Base-by-base conservation (phyloP, 306 rosid species). In the Myrica gale region DNA sequence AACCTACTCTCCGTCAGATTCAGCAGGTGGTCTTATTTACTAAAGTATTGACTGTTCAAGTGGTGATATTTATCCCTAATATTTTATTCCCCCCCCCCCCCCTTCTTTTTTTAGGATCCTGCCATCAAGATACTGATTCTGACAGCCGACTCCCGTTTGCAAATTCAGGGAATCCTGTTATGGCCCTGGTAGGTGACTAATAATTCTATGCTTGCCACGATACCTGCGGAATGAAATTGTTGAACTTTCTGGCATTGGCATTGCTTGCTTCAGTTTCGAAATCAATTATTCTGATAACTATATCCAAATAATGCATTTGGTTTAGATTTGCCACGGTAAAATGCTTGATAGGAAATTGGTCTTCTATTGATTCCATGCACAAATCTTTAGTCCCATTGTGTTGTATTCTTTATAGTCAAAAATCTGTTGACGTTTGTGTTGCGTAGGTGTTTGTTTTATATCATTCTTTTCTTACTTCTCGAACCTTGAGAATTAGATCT, bases 91-190 rank as follows among this genome's bases (percentile, higher is more conserved):
- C 2, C 57, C n/a, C n/a, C n/a, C n/a, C 68, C 66, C 70, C 52
- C 60, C 80, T 37, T 19, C 43, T 52, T 70, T 75, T 56, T 43
- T 23, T 83, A 92, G 97, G 97, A 82, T 66, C 82, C 52, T 76
- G 80, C 71, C 87, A 51, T 82, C 89, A 81, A 81, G 89, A 80
- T 70, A 81, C 82, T 69, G 91, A 87, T 80, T 80, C 83, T 76
- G 89, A 83, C 66, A 80, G 78, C 82, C 81, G 91, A 77, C 93
- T 92, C 61, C 97, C 99, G 23, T 96, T 96, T 87, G 90, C 93
- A 39, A 96, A 90, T 85, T 96, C 99, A 79, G 96, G 90, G 85
- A 96, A 92, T 88, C 99, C 98, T 55, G 98, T 92, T 80, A 96
- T 92, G 99, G 85, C 99, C 74, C 79, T 96, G 98, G 99, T 96